Conservation (phyloP, 352 stramenopile genomes). For the Elongisporangium prolatum region DNA sequence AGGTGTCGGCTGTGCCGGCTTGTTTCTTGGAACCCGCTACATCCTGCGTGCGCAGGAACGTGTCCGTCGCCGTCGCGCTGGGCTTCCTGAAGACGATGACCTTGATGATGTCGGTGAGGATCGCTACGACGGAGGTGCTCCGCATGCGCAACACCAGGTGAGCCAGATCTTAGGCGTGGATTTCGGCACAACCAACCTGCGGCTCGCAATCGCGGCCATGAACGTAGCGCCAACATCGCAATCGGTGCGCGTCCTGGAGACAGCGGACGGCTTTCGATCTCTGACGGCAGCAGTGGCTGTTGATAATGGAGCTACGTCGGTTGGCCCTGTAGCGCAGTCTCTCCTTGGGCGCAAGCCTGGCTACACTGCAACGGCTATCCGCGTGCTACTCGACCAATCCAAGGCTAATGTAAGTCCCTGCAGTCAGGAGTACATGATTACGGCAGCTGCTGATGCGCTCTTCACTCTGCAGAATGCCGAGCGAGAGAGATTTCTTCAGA, state of each 20-base stretch:
- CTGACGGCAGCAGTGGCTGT: conserved; percentile 54
- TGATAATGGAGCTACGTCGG: conserved; percentile 48
- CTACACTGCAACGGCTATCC: conserved; percentile 47
- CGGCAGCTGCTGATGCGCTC: background rate
- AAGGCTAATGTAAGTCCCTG: background rate
- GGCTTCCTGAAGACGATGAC: conserved; percentile 38
- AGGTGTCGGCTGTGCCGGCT: conserved; percentile 29
- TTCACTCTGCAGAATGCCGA: conserved; percentile 10
- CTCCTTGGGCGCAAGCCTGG: conserved; percentile 50
- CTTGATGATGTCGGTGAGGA: conserved; percentile 13
- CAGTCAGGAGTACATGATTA: no score
- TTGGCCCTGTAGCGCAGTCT: conserved; percentile 42
- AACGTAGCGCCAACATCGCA: background rate
- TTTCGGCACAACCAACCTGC: conserved; percentile 45
- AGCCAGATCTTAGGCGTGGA: conserved; percentile 52
- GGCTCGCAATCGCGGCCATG: conserved; percentile 31
- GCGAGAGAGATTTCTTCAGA: conserved; percentile 25
- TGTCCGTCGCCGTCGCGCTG: conserved; percentile 32
- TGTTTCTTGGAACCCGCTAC: conserved; percentile 57
- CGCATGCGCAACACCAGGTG: conserved; percentile 2
- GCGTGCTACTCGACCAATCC: conserved; percentile 33
- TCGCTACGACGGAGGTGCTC: background rate
- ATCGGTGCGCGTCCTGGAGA: conserved; percentile 45
- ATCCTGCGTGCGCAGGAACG: conserved; percentile 55
- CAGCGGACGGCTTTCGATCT: conserved; percentile 42